Percentiles rank a stretch among this genome's conserved stretches.
Evolutionary conservation across 805 yeast genomes (phyloP).

Genomic region (Pichia nakasei): DNA sequence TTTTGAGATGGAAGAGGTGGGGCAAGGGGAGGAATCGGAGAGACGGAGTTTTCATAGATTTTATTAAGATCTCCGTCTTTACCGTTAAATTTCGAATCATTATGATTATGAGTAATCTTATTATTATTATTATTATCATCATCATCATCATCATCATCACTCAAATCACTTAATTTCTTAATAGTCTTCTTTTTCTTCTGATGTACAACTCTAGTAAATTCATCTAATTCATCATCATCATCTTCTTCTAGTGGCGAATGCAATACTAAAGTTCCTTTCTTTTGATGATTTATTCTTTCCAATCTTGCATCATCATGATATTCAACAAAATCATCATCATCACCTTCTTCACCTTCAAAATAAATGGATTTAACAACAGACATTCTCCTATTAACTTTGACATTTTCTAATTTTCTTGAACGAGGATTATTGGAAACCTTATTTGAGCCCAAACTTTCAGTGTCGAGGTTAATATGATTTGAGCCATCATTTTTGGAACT

Average conservation of each 20-base stretch:
- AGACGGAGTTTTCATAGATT: too few relatives aligned
- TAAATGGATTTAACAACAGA: neutral
- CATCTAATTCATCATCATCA: neutral
- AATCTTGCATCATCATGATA: neutral
- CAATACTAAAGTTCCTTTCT: neutral
- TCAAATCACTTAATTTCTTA: neutral
- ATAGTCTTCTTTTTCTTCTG: neutral
- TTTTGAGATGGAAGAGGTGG: constrained; percentile 20
- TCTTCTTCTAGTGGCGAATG: neutral
- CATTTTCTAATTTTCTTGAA: neutral
- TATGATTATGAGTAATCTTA: neutral
- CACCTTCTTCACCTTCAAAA: neutral
- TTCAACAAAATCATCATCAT: neutral
- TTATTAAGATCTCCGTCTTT: too few relatives aligned
- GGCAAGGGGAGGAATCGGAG: constrained; percentile 4
- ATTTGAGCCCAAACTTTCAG: too few relatives aligned
- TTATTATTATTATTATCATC: neutral
- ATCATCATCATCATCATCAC: neutral
- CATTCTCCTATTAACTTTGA: neutral
- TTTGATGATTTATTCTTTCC: neutral
- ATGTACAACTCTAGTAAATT: too few relatives aligned
- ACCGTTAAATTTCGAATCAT: too few relatives aligned
- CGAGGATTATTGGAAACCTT: neutral
- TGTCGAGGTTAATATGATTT: too few relatives aligned
- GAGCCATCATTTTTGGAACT: too few relatives aligned